These are phyloP conservation scores for Citrus mangshanensis DNA, from an alignment of 345 rosid species.

Conservation along the genomic window DNA sequence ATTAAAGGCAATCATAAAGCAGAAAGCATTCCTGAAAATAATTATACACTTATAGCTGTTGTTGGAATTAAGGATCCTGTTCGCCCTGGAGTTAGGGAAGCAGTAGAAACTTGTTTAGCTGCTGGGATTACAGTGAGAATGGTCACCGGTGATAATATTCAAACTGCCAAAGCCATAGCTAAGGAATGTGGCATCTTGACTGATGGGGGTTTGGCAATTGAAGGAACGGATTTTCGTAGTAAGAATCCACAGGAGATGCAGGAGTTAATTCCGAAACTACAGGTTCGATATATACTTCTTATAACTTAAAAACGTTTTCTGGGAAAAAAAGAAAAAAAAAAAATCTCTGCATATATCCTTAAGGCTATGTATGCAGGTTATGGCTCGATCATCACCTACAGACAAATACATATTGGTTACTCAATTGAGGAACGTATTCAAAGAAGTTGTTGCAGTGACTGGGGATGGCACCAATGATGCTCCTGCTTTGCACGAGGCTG, in stretches of 20 bases:
- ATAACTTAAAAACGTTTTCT: neutral
- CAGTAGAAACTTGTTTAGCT: conserved; percentile 58
- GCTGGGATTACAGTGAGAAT: conserved; percentile 75
- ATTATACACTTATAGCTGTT: conserved; percentile 59
- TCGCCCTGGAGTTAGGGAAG: conserved; percentile 63
- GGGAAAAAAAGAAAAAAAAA: too few species aligned
- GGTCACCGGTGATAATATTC: conserved; percentile 77
- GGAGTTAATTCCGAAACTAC: conserved; percentile 58
- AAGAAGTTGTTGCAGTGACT: conserved; percentile 86
- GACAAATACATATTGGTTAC: conserved; percentile 54
- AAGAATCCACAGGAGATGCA: conserved; percentile 55
- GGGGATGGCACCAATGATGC: conserved; percentile 98
- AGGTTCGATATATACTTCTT: conserved; percentile 28
- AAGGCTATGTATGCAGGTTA: conserved; percentile 39
- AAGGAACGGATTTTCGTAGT: conserved; percentile 62
- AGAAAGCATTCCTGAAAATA: conserved; percentile 51
- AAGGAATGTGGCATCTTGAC: conserved; percentile 66
- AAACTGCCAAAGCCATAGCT: conserved; percentile 80
- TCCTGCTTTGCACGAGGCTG: conserved; percentile 91
- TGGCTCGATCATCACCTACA: conserved; percentile 61
- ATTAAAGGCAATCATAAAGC: conserved; percentile 35
- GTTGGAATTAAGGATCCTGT: conserved; percentile 78
- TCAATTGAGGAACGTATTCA: conserved; percentile 37
- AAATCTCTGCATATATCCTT: neutral
- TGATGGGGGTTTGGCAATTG: conserved; percentile 67